Base-by-base conservation (phyloP, 495 filamentous ascomycete species). In the Podospora conica region DNA sequence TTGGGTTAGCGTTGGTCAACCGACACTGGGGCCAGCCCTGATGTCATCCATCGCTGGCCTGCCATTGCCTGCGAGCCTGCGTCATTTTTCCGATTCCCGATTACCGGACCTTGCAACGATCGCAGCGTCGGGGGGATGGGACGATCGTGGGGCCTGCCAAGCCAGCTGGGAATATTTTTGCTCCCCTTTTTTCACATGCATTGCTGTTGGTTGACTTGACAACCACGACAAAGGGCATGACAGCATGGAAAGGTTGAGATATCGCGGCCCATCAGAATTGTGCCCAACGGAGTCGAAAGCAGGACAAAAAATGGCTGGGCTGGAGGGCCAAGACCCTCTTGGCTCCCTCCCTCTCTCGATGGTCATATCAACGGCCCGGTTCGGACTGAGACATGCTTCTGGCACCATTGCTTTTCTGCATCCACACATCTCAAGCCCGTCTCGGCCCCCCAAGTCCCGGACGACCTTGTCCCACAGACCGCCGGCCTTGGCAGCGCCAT, bases 341-440 rank as follows among this genome's bases (percentile, higher is more conserved):
- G 55, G n/a, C 55, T 24, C 21, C 12, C 55, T 48, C 40, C 4
- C 40, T 48, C 40, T n/a, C 40, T 48, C 40, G 55, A 6, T 57
- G 1, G 55, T 24, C n/a, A 48, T 48, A 15, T n/a, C 40, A 48
- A 48, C 40, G 40, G 40, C 33, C 63, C 63, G 63, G 63, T 65
- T 61, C 40, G 10, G 53, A 33, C 56, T 65, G 63, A 65, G 63
- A 65, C 63, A 65, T 65, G 56, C 63, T 55, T 9, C 21, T 25
- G 20, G 23, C 40, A 55, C 63, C 63, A 65, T 65, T 65, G 63
- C 56, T 60, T 65, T 60, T 53, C 57, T 60, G 56, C 63, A 65
- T 65, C 20, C 21, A 18, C 54, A 48, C 15, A 48, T 48, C 20
- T 48, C 62, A 57, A 31, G 40, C 40, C 40, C n/a, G 33, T 31